A percentile compares a stretch with the other conserved stretches of the same genome.
Conservation (phyloP, 176 grass and related monocot species). For the Cenchrus fungigraminus region DNA sequence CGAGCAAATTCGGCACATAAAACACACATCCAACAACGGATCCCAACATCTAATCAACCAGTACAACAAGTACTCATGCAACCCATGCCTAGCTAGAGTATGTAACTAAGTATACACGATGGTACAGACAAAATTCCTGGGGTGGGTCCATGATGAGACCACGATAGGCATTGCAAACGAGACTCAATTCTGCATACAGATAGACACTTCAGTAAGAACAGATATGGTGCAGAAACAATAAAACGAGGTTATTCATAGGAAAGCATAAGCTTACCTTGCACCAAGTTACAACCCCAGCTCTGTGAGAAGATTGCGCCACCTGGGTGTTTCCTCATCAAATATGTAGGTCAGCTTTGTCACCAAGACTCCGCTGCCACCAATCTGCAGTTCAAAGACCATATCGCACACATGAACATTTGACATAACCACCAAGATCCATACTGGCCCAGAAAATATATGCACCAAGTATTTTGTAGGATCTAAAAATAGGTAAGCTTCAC, state of each 20-base stretch:
- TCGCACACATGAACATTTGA: neutral
- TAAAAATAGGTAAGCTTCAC: neutral
- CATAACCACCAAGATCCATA: conserved; percentile 7
- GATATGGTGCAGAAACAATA: neutral
- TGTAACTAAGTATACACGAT: neutral
- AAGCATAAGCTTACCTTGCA: neutral
- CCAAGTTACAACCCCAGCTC: conserved; percentile 72
- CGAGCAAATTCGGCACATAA: neutral
- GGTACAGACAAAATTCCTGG: conserved; percentile 19
- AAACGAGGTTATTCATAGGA: neutral
- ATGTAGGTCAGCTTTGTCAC: conserved; percentile 92
- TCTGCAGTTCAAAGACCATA: conserved; percentile 38
- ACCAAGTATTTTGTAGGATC: neutral
- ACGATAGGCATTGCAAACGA: neutral
- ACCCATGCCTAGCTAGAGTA: neutral
- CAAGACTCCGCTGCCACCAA: conserved; percentile 94
- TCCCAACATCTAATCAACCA: neutral
- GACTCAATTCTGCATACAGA: neutral
- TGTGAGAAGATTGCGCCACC: conserved; percentile 77
- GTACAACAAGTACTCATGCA: neutral
- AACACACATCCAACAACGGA: neutral
- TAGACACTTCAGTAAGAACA: neutral
- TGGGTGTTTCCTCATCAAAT: conserved; percentile 93
- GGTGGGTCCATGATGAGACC: neutral
- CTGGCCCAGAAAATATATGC: neutral